Evolutionary conservation across 2,329 filamentous ascomycete genomes (phyloP), one percentile per base, ranked within the genome.

Genomic region (Sarocladiaceae sp.): DNA sequence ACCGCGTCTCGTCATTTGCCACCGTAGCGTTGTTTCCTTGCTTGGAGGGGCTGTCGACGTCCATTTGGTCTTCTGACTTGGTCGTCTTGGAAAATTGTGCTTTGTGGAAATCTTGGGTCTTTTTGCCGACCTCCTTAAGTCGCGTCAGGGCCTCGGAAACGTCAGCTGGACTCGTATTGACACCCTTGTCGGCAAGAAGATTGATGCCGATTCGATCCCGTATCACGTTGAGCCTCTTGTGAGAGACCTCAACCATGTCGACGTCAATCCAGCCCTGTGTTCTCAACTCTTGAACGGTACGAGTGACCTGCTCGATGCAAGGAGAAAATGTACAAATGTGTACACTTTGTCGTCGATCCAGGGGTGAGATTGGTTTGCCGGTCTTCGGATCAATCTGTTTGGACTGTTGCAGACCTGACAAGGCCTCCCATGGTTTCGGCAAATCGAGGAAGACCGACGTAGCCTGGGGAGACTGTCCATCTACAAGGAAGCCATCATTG

Each of bases 291-390:
- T 86, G 83, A 44, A 95, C 82, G 0, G 93, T 97, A 45, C 82
- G 80, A 44, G 85, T 88, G 18, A 94, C 91, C 68, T 98, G 93
- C 65, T 98, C 93, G 52, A 98, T 94, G 64, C 93, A 98, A 0
- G 93, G 93, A 1, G 86, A 94, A 67, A 98, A 98, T 1, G 89
- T 94, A 69, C 93, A 98, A 45, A 98, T 76, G 58, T 93, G 76
- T 2, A 83, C 79, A 4, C 84, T 76, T 33, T 78, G 74, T n/a
- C 74, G 73, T 0, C 87, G 81, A 52, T 93, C 83, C 10, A 97
- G 72, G 1, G 78, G 73, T 1, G 78, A 82, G 31, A 46, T 13
- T 49, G 49, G 26, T 37, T 9, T 6, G 32, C 24, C 6, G 40
- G 26, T 3, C 15, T 24, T 56, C 54, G 49, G 3, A 53, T 56